Conservation (phyloP, 2,329 filamentous ascomycete genomes). For the Bipolaris bicolor region DNA sequence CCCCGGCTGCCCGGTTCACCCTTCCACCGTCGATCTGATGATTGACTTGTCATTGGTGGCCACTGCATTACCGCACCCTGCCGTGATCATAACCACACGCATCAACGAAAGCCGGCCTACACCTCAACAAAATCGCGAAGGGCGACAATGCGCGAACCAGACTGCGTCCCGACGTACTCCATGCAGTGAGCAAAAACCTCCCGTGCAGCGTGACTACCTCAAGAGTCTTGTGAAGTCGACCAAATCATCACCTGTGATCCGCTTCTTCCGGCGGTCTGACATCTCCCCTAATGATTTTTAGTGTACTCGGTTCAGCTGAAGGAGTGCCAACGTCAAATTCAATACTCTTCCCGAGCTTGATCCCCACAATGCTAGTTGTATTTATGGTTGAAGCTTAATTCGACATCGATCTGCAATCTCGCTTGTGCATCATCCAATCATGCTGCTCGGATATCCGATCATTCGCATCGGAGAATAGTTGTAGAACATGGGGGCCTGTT, state of each 20-base stretch:
- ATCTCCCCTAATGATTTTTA: neutral
- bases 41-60: neutral
- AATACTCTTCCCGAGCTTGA: neutral
- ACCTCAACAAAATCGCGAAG: neutral
- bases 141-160: neutral
- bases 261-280: neutral
- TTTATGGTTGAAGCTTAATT: conserved; percentile 5
- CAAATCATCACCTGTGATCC: neutral
- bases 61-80: neutral
- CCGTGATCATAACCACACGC: neutral
- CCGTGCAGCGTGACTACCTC: neutral
- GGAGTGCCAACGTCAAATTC: neutral
- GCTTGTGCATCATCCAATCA: neutral
- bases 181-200: neutral
- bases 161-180: neutral
- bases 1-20: too few relatives aligned
- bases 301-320: neutral
- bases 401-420: conserved; percentile 1
- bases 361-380: neutral
- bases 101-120: neutral
- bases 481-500: too few relatives aligned
- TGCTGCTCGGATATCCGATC: neutral
- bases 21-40: neutral
- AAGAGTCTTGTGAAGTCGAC: neutral
- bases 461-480: conserved; percentile 4